Evolutionary conservation across 2,329 filamentous ascomycete genomes (phyloP), one percentile per base, ranked within the genome.

Genomic region (Fusarium anguioides): DNA sequence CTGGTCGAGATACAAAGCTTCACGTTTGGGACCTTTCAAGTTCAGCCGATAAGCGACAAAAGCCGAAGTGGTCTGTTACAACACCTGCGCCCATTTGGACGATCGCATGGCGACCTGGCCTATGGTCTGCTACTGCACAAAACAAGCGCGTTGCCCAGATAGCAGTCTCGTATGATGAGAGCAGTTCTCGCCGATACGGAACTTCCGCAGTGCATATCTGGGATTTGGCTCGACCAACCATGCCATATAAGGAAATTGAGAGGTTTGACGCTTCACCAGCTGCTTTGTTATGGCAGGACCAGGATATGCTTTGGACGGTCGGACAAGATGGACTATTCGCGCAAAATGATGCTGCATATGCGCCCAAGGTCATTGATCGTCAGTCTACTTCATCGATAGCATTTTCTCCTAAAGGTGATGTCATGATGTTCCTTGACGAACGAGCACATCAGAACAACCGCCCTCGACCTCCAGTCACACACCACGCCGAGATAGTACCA

Each of bases 211-310:
- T 90, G 15, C 88, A 91, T 56, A 81, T 91, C 20, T 91, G 88
- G 88, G 89, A 91, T 72, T 77, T 91, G n/a, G 88, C 87, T 8
- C 81, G 89, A 29, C 87, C 89, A 2, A 86, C 87, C 3, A 84
- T 91, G 81, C 88, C 89, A 0, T 90, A 89, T 72, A 89, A 89
- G 66, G 86, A 89, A 68, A 83, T 91, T 44, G 85, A 89, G 59
- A 78, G 84, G 36, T 90, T 89, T 65, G 83, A 86, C 21, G 81
- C 74, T 26, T 84, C 87, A 4, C 88, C 88, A 2, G 83, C 82
- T 10, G 83, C 83, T 3, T 74, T 91, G 17, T 75, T 89, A 8
- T 91, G 89, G 89, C 86, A 86, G 55, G 84, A 88, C 63, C 84
- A 87, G 61, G 88, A 90, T 64, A 81, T 90, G 42, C 76, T 91